Evolutionary conservation across 495 filamentous ascomycete genomes (phyloP).

Genomic region (Glonium stellatum): DNA sequence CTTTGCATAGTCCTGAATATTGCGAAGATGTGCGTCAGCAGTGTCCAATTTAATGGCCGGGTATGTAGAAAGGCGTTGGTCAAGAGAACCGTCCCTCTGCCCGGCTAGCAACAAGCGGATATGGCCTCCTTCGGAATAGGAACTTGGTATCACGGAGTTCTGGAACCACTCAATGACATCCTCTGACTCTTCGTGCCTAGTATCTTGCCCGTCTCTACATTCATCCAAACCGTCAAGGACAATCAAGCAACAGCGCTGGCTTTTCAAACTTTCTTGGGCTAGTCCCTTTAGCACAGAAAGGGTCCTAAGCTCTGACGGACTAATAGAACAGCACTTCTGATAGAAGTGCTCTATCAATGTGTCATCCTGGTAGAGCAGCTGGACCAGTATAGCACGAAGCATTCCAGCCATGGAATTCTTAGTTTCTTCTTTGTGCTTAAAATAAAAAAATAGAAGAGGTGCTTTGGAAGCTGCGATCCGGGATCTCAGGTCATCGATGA

Average conservation of each 20-base stretch:
- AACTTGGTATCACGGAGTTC: too few relatives aligned
- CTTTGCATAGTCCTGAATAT: too few relatives aligned
- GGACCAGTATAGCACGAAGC: conserved; percentile 9
- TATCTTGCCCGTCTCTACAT: not conserved
- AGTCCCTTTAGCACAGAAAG: conserved; percentile 8
- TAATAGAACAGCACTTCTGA: conserved; percentile 19
- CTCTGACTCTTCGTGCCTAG: too few relatives aligned
- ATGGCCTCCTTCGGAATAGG: too few relatives aligned
- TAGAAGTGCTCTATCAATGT: conserved; percentile 11
- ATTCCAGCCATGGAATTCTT: conserved; percentile 11
- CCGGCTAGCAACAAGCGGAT: too few relatives aligned
- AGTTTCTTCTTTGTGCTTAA: conserved; percentile 11
- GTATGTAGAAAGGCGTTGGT: too few relatives aligned
- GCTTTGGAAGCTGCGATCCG: not conserved
- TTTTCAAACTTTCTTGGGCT: conserved; percentile 8
- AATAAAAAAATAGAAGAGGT: conserved; percentile 18
- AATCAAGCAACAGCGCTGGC: conserved; percentile 11
- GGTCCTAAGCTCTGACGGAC: conserved; percentile 8
- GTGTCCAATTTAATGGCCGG: too few relatives aligned
- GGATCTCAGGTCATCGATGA: conserved; percentile 19
- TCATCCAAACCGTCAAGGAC: conserved; percentile 26
- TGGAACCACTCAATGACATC: too few relatives aligned
- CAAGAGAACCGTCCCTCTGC: too few relatives aligned
- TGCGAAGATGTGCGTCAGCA: too few relatives aligned
- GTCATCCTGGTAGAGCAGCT: conserved; percentile 11